Percentiles rank a stretch among this genome's conserved stretches.
Conservation (phyloP, 768 basidiomycete species). For the Boletus subcaerulescens region DNA sequence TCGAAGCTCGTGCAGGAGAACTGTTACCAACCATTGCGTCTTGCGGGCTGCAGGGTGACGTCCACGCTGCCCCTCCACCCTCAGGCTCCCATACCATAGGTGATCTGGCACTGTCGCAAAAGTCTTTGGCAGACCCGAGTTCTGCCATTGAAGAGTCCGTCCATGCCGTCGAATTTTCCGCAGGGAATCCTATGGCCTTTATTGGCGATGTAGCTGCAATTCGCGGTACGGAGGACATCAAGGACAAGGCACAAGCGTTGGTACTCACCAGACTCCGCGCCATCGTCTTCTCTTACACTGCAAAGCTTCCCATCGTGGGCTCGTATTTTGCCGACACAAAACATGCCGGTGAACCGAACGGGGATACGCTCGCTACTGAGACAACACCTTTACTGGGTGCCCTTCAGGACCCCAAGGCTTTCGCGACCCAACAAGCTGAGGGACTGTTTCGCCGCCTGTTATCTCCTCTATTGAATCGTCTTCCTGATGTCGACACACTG, state of each 20-base stretch:
- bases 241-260: constrained; percentile 1
- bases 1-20: not conserved
- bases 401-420: constrained; percentile 21
- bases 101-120: not conserved
- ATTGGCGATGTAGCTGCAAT: not conserved
- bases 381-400: constrained; percentile 26
- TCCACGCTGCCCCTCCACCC: not conserved
- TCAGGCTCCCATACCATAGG: not conserved
- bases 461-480: constrained; percentile 12
- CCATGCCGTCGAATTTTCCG: not conserved
- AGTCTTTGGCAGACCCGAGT: not conserved
- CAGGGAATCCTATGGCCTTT: not conserved
- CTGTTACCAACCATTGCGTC: not conserved
- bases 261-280: constrained; percentile 10
- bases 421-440: constrained; percentile 17
- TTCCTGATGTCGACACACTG: constrained; percentile 19
- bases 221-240: not conserved
- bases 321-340: constrained; percentile 14
- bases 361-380: constrained; percentile 10
- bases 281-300: constrained; percentile 8
- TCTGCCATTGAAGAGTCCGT: not conserved
- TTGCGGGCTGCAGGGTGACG: not conserved
- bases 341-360: not conserved
- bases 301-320: constrained; percentile 24
- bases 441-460: constrained; percentile 15